Percentiles rank a stretch among this genome's conserved stretches.
Conservation (phyloP, 78 protist genomes). For the Emiliania huxleyi region DNA sequence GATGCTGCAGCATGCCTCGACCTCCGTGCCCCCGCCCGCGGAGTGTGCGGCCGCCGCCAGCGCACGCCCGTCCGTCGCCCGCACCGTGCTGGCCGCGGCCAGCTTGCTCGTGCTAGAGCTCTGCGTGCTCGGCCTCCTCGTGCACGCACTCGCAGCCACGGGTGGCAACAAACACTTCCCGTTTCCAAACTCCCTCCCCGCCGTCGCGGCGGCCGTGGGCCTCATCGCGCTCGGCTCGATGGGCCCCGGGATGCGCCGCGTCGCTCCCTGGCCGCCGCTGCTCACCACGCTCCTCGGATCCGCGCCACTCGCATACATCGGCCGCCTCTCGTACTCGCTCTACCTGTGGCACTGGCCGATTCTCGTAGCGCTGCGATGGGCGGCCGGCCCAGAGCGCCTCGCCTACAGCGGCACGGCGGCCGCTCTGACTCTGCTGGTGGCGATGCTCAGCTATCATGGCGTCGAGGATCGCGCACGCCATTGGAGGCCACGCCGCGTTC, state of each 20-base stretch:
- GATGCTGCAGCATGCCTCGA: neutral
- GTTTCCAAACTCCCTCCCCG: neutral
- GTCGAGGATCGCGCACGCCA: neutral
- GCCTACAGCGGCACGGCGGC: neutral
- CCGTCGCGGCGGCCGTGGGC: neutral
- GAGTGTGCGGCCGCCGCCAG: too few relatives aligned
- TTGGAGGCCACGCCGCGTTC: neutral
- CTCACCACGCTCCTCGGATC: neutral
- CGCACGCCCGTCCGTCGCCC: neutral
- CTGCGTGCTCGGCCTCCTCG: neutral
- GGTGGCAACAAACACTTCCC: neutral
- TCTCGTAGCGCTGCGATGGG: neutral
- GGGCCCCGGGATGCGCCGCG: neutral
- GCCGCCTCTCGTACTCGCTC: neutral
- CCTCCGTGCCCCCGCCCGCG: neutral
- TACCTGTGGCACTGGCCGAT: conserved; percentile 11
- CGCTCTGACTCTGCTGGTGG: neutral
- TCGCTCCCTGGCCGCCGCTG: neutral
- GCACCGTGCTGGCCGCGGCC: neutral
- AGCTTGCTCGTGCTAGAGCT: neutral
- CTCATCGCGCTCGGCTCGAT: neutral
- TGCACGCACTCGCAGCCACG: neutral
- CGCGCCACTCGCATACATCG: neutral
- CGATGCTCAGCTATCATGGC: neutral
- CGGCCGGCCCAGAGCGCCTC: neutral